Conservation (phyloP, 1,139 yeast species). For the Taphrina sp. region DNA sequence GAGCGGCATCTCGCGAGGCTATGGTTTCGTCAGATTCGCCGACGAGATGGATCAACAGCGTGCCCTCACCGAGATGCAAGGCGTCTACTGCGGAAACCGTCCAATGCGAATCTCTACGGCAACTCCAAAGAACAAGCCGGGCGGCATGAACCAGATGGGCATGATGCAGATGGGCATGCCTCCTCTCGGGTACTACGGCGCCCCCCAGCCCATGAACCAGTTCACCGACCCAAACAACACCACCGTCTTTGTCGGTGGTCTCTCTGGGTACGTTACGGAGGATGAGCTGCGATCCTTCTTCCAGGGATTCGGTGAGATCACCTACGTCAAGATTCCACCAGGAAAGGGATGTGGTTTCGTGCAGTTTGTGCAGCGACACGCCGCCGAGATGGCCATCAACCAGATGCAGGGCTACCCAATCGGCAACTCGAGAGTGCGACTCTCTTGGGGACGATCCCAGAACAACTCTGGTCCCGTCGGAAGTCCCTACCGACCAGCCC, state of each 20-base stretch:
- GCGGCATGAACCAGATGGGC: slow-evolving; percentile 39
- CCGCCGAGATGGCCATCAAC: slow-evolving; percentile 85
- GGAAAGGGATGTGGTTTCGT: slow-evolving; percentile 95
- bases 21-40: slow-evolving; percentile 85
- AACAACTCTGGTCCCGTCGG: slow-evolving; percentile 41
- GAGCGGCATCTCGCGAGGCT: slow-evolving; percentile 76
- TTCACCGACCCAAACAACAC: slow-evolving; percentile 79
- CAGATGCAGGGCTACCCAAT: slow-evolving; percentile 92
- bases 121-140: slow-evolving; percentile 57
- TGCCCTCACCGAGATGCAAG: slow-evolving; percentile 81
- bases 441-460: slow-evolving; percentile 81
- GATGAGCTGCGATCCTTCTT: slow-evolving; percentile 70
- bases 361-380: slow-evolving; percentile 70
- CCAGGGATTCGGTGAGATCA: slow-evolving; percentile 79
- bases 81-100: slow-evolving; percentile 67
- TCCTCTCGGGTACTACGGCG: slow-evolving; percentile 43
- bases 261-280: slow-evolving; percentile 72
- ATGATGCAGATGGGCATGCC: slow-evolving; percentile 42
- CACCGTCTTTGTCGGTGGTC: slow-evolving; percentile 92
- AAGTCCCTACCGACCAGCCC: slow-evolving; percentile 43
- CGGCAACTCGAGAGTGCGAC: slow-evolving; percentile 77
- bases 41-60: slow-evolving; percentile 69
- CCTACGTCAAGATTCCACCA: slow-evolving; percentile 82
- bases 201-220: slow-evolving; percentile 50
- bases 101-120: slow-evolving; percentile 76